Evolutionary conservation across 176 grass and related monocot species (phyloP).

Genomic region (Pontederia crassipes): DNA sequence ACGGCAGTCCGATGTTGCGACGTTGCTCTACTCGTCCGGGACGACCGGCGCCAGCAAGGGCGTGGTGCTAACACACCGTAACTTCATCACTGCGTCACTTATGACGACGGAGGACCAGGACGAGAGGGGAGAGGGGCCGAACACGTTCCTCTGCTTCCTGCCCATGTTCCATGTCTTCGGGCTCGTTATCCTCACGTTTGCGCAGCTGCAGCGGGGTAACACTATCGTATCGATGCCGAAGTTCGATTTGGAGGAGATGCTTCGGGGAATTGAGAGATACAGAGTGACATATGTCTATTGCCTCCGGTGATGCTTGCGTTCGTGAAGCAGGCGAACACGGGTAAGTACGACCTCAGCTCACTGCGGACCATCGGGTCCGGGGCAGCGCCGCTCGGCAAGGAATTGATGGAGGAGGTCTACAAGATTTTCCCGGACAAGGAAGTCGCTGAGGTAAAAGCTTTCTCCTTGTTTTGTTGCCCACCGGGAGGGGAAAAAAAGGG

Average conservation of each 20-base stretch:
- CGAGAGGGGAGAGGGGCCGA: slow-evolving; percentile 38
- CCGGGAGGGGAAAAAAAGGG: neutral
- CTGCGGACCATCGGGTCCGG: slow-evolving; percentile 59
- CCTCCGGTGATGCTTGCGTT: slow-evolving; percentile 90
- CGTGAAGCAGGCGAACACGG: slow-evolving; percentile 44
- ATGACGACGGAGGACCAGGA: slow-evolving; percentile 68
- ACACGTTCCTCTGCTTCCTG: slow-evolving; percentile 87
- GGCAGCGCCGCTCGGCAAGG: slow-evolving; percentile 90
- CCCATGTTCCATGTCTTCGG: slow-evolving; percentile 99
- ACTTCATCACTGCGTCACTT: slow-evolving; percentile 51
- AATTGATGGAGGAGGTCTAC: slow-evolving; percentile 75
- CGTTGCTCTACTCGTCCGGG: slow-evolving; percentile 84
- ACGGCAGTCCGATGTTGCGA: slow-evolving; percentile 49
- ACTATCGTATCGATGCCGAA: slow-evolving; percentile 48
- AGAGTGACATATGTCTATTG: slow-evolving; percentile 52
- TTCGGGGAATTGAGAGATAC: slow-evolving; percentile 48
- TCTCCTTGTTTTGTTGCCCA: too few species aligned
- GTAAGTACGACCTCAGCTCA: slow-evolving; percentile 73
- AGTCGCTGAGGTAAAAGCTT: slow-evolving; percentile 44
- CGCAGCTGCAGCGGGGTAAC: slow-evolving; percentile 64
- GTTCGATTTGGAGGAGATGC: slow-evolving; percentile 50
- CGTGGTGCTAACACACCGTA: slow-evolving; percentile 75
- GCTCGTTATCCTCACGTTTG: slow-evolving; percentile 53
- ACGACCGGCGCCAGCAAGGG: slow-evolving; percentile 93
- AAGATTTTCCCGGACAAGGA: slow-evolving; percentile 43